Conservation (phyloP, 371 early-diverging fungal species). For the Capniomyces stellatus region DNA sequence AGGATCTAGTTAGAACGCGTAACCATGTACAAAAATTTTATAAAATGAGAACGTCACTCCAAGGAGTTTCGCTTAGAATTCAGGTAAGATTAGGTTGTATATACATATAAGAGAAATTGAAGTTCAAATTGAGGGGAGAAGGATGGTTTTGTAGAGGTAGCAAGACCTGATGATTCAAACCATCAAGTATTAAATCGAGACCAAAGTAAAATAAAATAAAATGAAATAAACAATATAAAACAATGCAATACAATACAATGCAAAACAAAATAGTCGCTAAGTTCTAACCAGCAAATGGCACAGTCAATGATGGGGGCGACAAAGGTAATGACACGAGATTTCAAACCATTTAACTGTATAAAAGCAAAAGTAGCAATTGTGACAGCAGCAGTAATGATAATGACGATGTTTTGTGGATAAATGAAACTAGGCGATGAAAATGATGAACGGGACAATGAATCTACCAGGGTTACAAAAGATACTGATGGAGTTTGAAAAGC, state of each 20-base stretch:
- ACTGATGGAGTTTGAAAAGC: constrained; percentile 93
- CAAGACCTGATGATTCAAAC: no score
- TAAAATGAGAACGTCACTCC: constrained; percentile 85
- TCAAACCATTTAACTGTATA: background rate
- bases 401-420: background rate
- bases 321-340: constrained; percentile 22
- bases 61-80: constrained; percentile 77
- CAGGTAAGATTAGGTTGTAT: background rate
- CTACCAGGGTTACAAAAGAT: constrained; percentile 82
- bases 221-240: no score
- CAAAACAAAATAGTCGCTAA: constrained; percentile 48
- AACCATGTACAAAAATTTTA: constrained; percentile 87
- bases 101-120: no score
- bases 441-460: constrained; percentile 91
- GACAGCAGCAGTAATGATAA: no score
- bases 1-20: constrained; percentile 87
- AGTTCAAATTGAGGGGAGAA: no score
- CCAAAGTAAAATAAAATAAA: no score
- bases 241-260: no score
- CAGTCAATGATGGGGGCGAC: constrained; percentile 92
- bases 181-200: no score
- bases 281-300: constrained; percentile 89
- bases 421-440: constrained; percentile 53
- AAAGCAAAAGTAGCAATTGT: no score
- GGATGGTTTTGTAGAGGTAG: no score